Conservation (phyloP, 2,329 filamentous ascomycete species). For the Ceratocystis papillata region DNA sequence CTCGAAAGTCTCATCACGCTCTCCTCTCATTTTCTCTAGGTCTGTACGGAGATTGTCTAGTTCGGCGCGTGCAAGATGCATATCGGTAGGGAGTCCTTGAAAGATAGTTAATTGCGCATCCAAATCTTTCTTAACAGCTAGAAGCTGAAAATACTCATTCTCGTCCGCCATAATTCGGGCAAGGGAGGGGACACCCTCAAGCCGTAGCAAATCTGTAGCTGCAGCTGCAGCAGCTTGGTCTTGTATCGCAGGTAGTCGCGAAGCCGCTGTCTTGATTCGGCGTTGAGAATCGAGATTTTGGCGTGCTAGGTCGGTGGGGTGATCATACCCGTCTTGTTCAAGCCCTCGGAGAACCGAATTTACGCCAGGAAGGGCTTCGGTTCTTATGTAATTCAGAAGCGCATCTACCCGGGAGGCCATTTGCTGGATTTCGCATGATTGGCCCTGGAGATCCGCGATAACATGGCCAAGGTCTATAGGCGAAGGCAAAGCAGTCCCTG, state of each 20-base stretch:
- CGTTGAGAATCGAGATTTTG: constrained; percentile 66
- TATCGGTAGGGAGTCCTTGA: constrained; percentile 60
- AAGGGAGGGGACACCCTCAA: constrained; percentile 16
- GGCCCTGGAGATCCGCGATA: constrained; percentile 47
- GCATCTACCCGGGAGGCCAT: constrained; percentile 42
- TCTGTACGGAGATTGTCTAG: constrained; percentile 57
- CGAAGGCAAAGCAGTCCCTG: constrained; percentile 41
- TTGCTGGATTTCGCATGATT: constrained; percentile 46
- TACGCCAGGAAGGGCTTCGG: constrained; percentile 37
- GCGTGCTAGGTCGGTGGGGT: constrained; percentile 49
- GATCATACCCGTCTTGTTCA: constrained; percentile 39
- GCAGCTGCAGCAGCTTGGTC: constrained; percentile 12
- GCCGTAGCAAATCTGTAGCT: neutral
- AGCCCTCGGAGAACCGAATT: constrained; percentile 36
- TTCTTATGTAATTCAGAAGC: constrained; percentile 47
- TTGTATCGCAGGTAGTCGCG: constrained; percentile 56
- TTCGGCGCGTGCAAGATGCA: constrained; percentile 56
- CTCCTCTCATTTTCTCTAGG: constrained; percentile 48
- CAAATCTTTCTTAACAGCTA: constrained; percentile 49
- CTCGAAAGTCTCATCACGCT: constrained; percentile 66
- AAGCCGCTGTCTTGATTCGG: constrained; percentile 53
- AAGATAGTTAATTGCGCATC: constrained; percentile 55
- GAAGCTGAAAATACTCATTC: constrained; percentile 33
- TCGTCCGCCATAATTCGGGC: constrained; percentile 14
- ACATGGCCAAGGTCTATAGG: constrained; percentile 41